A percentile compares a stretch with the other conserved stretches of the same genome.
Conservation (phyloP, 2,329 filamentous ascomycete species). For the Diaporthe australafricana region DNA sequence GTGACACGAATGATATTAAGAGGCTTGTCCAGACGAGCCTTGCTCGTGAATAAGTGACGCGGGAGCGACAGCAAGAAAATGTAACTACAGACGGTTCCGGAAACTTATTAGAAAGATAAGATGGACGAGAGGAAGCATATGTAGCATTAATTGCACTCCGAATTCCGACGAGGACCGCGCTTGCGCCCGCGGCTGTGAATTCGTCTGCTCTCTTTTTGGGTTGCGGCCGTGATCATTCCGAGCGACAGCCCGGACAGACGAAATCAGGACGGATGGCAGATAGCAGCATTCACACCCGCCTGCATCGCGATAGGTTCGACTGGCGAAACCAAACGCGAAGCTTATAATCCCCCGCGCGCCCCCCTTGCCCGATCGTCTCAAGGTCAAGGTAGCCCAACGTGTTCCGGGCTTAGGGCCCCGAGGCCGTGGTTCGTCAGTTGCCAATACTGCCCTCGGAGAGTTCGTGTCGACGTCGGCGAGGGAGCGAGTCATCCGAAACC, state of each 20-base stretch:
- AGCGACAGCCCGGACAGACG: constrained; percentile 10
- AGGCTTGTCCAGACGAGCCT: constrained; percentile 28
- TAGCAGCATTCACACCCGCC: constrained; percentile 4
- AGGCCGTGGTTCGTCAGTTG: neutral
- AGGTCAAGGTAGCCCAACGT: constrained; percentile 4
- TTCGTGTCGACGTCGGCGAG: neutral
- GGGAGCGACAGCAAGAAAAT: constrained; percentile 19
- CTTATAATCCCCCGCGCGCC: constrained; percentile 22
- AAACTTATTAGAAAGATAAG: neutral
- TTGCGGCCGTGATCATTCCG: constrained; percentile 26
- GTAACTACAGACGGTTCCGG: neutral
- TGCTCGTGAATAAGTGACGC: constrained; percentile 11
- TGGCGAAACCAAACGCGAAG: constrained; percentile 27
- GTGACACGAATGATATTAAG: constrained; percentile 27
- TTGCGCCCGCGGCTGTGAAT: constrained; percentile 20
- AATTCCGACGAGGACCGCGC: constrained; percentile 21
- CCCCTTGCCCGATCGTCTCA: constrained; percentile 17
- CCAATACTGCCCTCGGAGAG: neutral
- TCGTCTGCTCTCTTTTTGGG: neutral
- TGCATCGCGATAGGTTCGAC: constrained; percentile 24
- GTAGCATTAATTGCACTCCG: constrained; percentile 20
- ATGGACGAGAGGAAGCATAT: constrained; percentile 14
- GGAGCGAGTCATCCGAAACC: constrained; percentile 28
- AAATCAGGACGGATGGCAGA: constrained; percentile 19
- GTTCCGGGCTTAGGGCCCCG: neutral